Conservation (phyloP, 345 rosid species). For the Erodium maritimum region DNA sequence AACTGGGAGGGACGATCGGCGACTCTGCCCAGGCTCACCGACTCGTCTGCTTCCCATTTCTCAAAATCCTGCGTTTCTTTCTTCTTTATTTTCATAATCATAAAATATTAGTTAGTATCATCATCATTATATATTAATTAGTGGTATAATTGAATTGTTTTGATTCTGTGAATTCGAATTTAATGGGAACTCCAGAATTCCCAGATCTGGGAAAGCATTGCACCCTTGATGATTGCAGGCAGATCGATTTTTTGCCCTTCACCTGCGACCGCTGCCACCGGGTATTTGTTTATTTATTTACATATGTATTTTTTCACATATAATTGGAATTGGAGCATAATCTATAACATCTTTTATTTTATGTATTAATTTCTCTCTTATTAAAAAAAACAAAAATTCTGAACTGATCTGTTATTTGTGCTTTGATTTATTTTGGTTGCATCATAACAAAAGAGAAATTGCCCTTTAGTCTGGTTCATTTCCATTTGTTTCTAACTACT, state of each 20-base stretch:
- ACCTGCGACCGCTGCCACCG: slow-evolving; percentile 83
- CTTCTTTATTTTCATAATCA: no score
- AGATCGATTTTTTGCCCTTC: slow-evolving; percentile 91
- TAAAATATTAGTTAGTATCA: no score
- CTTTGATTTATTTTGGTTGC: background rate
- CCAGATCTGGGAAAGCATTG: slow-evolving; percentile 97
- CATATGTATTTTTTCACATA: background rate
- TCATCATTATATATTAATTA: no score
- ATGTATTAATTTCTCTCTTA: background rate
- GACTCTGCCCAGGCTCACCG: background rate
- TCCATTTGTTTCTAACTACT: no score
- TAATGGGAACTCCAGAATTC: slow-evolving; percentile 91
- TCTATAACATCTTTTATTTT: background rate
- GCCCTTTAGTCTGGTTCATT: no score
- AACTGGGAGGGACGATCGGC: background rate
- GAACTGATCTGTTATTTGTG: background rate
- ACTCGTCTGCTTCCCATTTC: background rate
- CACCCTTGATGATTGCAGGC: slow-evolving; percentile 62
- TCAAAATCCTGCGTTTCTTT: no score
- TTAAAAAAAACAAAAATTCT: no score
- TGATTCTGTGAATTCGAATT: background rate
- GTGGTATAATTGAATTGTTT: no score
- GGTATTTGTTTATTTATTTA: slow-evolving; percentile 19
- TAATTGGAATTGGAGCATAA: no score
- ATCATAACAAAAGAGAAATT: no score